phyloP scores from a whole-genome alignment of 768 basidiomycete species.

The Lentinus tigrinus region DNA sequence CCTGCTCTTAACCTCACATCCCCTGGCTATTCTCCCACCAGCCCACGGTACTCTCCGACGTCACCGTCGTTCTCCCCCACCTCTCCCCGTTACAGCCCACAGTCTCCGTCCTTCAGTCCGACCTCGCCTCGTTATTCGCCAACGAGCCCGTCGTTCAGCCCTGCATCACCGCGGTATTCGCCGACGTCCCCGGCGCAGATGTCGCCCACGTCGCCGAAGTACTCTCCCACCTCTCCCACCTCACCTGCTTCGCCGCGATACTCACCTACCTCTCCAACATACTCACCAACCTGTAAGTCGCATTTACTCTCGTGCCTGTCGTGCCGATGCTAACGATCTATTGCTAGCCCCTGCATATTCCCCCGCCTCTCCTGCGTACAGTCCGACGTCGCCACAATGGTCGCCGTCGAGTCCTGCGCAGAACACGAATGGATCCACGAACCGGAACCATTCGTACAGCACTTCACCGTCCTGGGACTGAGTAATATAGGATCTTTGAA shows the following conservation, averaged over 20 bases:
- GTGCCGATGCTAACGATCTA: neutral
- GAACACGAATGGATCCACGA: slow-evolving; percentile 36
- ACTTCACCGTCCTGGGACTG: slow-evolving; percentile 55
- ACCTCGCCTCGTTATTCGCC: slow-evolving; percentile 90
- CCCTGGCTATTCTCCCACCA: slow-evolving; percentile 65
- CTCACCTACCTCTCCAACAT: slow-evolving; percentile 84
- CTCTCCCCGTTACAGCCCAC: slow-evolving; percentile 82
- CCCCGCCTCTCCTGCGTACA: slow-evolving; percentile 84
- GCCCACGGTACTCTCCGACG: slow-evolving; percentile 83
- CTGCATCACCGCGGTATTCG: slow-evolving; percentile 89
- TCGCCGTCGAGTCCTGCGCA: slow-evolving; percentile 80
- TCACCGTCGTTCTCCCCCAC: slow-evolving; percentile 85
- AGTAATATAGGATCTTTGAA: slow-evolving; percentile 21
- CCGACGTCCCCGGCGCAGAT: slow-evolving; percentile 81
- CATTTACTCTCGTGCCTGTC: neutral
- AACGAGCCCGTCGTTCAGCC: slow-evolving; percentile 88
- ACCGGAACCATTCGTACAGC: slow-evolving; percentile 42
- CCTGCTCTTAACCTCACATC: slow-evolving; percentile 81
- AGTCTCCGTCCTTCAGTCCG: slow-evolving; percentile 88
- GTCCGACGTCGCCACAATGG: slow-evolving; percentile 83
- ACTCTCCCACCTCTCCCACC: slow-evolving; percentile 92
- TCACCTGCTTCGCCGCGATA: slow-evolving; percentile 93
- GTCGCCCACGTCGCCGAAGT: slow-evolving; percentile 90
- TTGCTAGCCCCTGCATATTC: slow-evolving; percentile 80
- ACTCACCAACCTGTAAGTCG: slow-evolving; percentile 82